Base-by-base conservation (phyloP, 1,284 basidiomycete genomes). In the Hypsizygus ulmarius region DNA sequence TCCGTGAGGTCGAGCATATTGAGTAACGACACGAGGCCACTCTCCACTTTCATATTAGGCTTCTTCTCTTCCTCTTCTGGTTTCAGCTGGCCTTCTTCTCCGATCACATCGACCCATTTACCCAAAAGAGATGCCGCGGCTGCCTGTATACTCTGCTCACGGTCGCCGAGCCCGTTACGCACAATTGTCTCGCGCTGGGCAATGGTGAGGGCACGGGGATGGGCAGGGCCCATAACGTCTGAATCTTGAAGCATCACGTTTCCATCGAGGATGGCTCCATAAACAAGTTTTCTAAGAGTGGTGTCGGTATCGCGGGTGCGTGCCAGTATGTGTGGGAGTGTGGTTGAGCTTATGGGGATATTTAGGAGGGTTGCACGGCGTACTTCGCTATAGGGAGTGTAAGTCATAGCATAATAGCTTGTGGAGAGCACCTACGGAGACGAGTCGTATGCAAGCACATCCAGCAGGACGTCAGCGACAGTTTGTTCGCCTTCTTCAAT, bases 271-370 rank as follows among this genome's bases (percentile, higher is more conserved):
- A 90, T 72, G 12, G 78, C 70, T 5, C 78, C 74, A 64, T 90
- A 97, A 7, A 95, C 79, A n/a, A 87, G 77, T 45, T 86, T 87
- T 42, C 95, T 87, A 37, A 91, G 80, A 41, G 77, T 76, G 0
- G 82, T 74, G 58, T 97, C 95, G n/a, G 84, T 75, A 62, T 98
- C 96, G 15, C 91, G 82, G 1, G 87, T 87, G 18, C 94, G 82
- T 1, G 81, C 77, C 21, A 99, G 77, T 29, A 98, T 78, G 32
- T 74, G 67, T 0, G 84, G 77, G 0, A 97, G 69, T 0, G 84
- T 86, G 0, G 64, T 62, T 0, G 68, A 61, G 18, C 74, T 78
- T 5, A 85, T 66, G 0, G 86, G 82, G 0, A 96, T 75, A 58
- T 93, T 91, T 54, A 87, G 75, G 0, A 98, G 72, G 0, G 85